Percentiles rank a stretch among this genome's conserved stretches.
Conservation (phyloP, 495 filamentous ascomycete genomes). For the Aspergillus panamensis region DNA sequence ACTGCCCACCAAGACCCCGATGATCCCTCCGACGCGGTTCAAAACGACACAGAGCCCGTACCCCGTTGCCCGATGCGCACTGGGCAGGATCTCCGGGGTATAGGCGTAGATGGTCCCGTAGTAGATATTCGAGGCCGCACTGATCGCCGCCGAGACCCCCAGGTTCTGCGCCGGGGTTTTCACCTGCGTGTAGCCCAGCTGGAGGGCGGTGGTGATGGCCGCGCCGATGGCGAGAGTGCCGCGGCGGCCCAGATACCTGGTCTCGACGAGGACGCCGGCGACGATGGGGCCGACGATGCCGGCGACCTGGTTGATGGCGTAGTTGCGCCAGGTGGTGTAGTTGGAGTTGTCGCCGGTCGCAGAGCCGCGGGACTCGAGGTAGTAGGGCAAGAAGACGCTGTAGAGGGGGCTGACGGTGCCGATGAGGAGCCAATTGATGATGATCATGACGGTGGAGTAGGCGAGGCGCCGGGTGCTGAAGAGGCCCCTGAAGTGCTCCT, state of each 20-base stretch:
- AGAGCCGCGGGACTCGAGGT: slow-evolving; percentile 33
- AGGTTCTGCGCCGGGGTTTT: slow-evolving; percentile 40
- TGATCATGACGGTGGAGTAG: slow-evolving; percentile 31
- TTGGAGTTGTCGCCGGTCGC: slow-evolving; percentile 26
- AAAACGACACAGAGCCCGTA: slow-evolving; percentile 40
- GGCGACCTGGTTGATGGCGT: slow-evolving; percentile 42
- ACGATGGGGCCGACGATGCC: slow-evolving; percentile 40
- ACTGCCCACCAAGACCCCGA: slow-evolving; percentile 37
- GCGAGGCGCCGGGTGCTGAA: slow-evolving; percentile 25
- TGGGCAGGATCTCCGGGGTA: slow-evolving; percentile 43
- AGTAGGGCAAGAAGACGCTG: slow-evolving; percentile 35
- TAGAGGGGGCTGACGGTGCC: slow-evolving; percentile 36
- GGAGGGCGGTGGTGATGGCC: slow-evolving; percentile 39
- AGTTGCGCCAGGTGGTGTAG: slow-evolving; percentile 40
- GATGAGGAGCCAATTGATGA: slow-evolving; percentile 39
- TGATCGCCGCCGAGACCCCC: slow-evolving; percentile 39
- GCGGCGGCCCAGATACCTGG: slow-evolving; percentile 31
- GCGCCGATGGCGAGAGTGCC: slow-evolving; percentile 40
- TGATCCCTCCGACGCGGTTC: slow-evolving; percentile 38
- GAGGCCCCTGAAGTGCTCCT: slow-evolving; percentile 28
- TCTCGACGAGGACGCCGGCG: slow-evolving; percentile 36
- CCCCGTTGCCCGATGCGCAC: slow-evolving; percentile 42
- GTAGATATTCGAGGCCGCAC: slow-evolving; percentile 44
- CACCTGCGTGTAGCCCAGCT: slow-evolving; percentile 45
- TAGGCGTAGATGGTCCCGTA: slow-evolving; percentile 48